These are phyloP conservation scores for Xylaria scruposa DNA, from an alignment of 495 filamentous ascomycete species.

Conservation along the genomic window DNA sequence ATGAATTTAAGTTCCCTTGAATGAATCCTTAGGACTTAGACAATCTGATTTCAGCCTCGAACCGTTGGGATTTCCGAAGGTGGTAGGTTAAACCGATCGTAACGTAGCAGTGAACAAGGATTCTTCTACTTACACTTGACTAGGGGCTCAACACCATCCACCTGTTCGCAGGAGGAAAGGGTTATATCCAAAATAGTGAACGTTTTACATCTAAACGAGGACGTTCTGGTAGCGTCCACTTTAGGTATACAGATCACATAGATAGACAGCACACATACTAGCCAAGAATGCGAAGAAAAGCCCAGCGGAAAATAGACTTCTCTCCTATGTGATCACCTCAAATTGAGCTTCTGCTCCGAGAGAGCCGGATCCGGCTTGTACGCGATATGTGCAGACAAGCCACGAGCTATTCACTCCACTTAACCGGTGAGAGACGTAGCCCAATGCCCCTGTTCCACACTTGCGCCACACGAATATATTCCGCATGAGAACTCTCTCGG, in stretches of 20 bases:
- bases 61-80: neutral
- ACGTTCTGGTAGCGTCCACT: neutral
- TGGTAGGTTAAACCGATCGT: neutral
- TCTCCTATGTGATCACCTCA: neutral
- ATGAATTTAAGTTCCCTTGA: neutral
- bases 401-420: neutral
- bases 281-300: neutral
- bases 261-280: neutral
- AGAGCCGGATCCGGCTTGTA: neutral
- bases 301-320: neutral
- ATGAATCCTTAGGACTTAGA: neutral
- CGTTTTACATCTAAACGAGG: neutral
- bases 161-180: neutral
- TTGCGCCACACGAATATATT: conserved; percentile 3
- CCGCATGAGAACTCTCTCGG: neutral
- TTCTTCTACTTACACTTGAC: neutral
- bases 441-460: neutral
- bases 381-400: neutral
- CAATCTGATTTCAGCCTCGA: neutral
- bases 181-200: neutral
- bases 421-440: neutral
- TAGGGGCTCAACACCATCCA: neutral
- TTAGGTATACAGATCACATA: neutral
- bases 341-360: neutral
- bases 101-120: neutral